phyloP scores from a whole-genome alignment of 768 basidiomycete genomes.

The Boletus rex-veris region DNA sequence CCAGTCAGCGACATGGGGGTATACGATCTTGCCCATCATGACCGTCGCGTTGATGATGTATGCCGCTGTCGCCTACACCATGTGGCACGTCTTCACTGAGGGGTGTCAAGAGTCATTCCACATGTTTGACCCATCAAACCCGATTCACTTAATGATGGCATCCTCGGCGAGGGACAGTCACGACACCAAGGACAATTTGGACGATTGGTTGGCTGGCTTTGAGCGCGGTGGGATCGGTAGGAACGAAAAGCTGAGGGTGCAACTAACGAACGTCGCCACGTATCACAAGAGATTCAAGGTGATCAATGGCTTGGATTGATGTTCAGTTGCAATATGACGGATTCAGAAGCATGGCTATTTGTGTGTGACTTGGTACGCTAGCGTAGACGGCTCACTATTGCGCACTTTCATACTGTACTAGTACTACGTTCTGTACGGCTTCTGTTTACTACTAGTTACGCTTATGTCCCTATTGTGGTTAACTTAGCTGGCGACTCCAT shows the following conservation, averaged over 20 bases:
- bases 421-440: too few relatives aligned
- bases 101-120: neutral
- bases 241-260: slow-evolving; percentile 1
- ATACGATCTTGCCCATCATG: slow-evolving; percentile 5
- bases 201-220: neutral
- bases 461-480: too few relatives aligned
- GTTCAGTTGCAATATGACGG: too few relatives aligned
- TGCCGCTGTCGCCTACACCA: slow-evolving; percentile 4
- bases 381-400: too few relatives aligned
- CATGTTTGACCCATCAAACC: slow-evolving; percentile 6
- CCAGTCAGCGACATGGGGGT: neutral
- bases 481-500: too few relatives aligned
- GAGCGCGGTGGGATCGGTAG: neutral
- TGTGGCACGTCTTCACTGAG: neutral
- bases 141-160: slow-evolving; percentile 3
- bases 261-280: neutral
- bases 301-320: neutral
- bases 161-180: neutral
- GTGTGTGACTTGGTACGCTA: too few relatives aligned
- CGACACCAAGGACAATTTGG: neutral
- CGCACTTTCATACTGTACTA: too few relatives aligned
- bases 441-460: too few relatives aligned
- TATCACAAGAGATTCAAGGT: slow-evolving; percentile 3
- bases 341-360: too few relatives aligned
- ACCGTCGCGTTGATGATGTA: slow-evolving; percentile 4